Evolutionary conservation across 2,329 filamentous ascomycete genomes (phyloP).

Genomic region (Epichloe scottii): DNA sequence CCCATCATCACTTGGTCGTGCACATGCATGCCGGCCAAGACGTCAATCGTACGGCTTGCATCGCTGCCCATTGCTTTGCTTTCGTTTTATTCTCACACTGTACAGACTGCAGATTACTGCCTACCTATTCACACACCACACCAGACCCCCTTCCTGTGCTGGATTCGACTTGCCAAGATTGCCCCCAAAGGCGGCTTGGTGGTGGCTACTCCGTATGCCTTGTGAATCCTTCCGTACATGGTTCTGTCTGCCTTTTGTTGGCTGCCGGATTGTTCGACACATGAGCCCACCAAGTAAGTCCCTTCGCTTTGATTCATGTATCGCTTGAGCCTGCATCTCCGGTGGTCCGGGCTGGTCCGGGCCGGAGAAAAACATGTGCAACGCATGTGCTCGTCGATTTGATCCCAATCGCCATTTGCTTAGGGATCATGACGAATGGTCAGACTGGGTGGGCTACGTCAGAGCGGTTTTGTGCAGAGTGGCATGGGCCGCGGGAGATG

Average conservation of each 20-base stretch:
- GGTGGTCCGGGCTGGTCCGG: too few species aligned
- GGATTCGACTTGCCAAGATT: neutral
- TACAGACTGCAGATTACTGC: neutral
- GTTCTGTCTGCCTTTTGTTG: neutral
- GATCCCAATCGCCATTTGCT: too few species aligned
- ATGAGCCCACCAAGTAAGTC: too few species aligned
- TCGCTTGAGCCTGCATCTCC: too few species aligned
- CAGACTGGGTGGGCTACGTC: too few species aligned
- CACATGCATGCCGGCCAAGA: neutral
- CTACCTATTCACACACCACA: too few species aligned
- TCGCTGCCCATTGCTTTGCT: neutral
- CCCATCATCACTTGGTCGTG: too few species aligned
- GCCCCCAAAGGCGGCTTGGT: neutral
- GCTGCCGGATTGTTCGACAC: neutral
- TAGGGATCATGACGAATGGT: too few species aligned
- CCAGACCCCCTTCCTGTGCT: neutral
- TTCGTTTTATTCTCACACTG: neutral
- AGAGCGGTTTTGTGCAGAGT: too few species aligned
- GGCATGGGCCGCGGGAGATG: too few species aligned
- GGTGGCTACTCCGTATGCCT: neutral
- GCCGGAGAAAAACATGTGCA: neutral
- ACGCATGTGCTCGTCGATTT: neutral
- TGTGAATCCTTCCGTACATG: neutral
- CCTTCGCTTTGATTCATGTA: too few species aligned
- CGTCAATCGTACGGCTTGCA: too few species aligned